These are phyloP conservation scores for Diplodia scrobiculata DNA, from an alignment of 2,329 filamentous ascomycete species.

Conservation along the genomic window DNA sequence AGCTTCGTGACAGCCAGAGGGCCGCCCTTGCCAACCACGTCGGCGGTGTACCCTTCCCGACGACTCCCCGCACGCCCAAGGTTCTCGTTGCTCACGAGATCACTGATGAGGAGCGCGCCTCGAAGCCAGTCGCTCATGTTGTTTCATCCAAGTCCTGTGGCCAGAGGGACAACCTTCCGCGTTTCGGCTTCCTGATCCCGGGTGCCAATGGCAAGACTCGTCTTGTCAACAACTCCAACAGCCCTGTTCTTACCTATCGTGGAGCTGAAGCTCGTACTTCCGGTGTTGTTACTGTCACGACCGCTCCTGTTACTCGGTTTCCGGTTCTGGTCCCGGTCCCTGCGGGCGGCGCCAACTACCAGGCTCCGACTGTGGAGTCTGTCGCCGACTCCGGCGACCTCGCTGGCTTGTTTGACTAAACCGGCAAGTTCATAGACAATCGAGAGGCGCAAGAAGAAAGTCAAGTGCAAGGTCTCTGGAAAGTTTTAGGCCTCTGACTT, in stretches of 20 bases:
- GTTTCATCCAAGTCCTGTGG: too few species aligned
- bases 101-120: neutral
- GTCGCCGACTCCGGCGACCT: slow-evolving; percentile 16
- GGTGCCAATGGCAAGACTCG: neutral
- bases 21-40: neutral
- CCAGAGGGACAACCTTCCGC: neutral
- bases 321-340: neutral
- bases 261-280: neutral
- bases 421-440: neutral
- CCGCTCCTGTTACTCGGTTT: neutral
- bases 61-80: too few species aligned
- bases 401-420: neutral
- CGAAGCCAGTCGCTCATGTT: neutral
- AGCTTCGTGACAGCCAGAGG: neutral
- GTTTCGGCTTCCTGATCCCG: neutral
- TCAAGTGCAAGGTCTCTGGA: too few species aligned
- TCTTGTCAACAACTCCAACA: neutral
- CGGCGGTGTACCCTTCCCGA: neutral
- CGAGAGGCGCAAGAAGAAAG: too few species aligned
- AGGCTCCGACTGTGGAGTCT: slow-evolving; percentile 35
- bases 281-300: neutral
- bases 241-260: neutral
- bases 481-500: too few species aligned
- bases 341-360: slow-evolving; percentile 33
- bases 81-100: neutral